Conservation (phyloP, 2,329 filamentous ascomycete species). For the Hymenoscyphus fructigenus region DNA sequence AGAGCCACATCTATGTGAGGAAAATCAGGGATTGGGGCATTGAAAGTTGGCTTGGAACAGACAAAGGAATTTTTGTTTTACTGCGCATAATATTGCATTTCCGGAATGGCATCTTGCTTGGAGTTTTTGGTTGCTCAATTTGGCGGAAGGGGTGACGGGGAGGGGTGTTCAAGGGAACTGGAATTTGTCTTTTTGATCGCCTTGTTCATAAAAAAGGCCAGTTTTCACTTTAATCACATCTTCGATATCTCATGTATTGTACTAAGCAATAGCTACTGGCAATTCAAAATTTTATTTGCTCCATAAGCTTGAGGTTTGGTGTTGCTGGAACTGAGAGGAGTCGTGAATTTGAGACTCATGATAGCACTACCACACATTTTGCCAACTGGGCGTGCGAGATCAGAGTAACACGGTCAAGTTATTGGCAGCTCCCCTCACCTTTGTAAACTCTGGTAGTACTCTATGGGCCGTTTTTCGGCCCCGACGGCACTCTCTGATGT, state of each 20-base stretch:
- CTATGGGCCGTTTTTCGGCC: neutral
- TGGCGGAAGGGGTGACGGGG: neutral
- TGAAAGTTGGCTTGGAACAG: neutral
- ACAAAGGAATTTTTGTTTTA: neutral
- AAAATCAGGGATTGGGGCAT: neutral
- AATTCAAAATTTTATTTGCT: neutral
- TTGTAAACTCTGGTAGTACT: neutral
- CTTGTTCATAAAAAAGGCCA: neutral
- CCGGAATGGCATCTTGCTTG: slow-evolving; percentile 2
- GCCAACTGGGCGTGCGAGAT: neutral
- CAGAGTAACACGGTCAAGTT: neutral
- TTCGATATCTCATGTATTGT: neutral
- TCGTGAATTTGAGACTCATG: neutral
- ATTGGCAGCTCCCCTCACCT: neutral
- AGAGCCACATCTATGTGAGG: slow-evolving; percentile 41
- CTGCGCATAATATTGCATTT: slow-evolving; percentile 6
- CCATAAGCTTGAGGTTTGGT: neutral
- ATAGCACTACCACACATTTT: neutral
- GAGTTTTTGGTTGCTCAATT: slow-evolving; percentile 9
- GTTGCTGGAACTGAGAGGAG: no score
- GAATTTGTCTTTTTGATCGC: neutral
- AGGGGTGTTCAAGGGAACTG: neutral
- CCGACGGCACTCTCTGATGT: neutral
- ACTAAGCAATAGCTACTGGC: neutral
- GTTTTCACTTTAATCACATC: neutral